phyloP scores from a whole-genome alignment of 768 basidiomycete genomes.

The Kwoniella sp. region DNA sequence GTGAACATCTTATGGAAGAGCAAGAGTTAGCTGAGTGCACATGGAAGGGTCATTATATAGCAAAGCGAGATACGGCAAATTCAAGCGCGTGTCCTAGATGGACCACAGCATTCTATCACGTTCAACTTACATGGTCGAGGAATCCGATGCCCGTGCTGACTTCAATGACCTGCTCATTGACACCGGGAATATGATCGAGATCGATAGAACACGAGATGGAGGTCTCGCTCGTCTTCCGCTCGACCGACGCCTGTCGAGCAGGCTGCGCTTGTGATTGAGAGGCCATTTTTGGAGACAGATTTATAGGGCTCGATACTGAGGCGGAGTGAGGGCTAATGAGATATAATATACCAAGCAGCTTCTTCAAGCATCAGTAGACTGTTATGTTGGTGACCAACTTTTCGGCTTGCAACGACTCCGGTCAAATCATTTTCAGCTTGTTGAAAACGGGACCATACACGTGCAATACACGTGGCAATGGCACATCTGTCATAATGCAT shows the following conservation, averaged over 20 bases:
- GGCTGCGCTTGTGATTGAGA: neutral
- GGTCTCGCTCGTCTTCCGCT: slow-evolving; percentile 88
- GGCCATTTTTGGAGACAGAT: no score
- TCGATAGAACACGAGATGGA: slow-evolving; percentile 77
- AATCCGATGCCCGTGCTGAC: slow-evolving; percentile 97
- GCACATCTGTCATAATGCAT: no score
- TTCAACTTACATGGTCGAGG: slow-evolving; percentile 78
- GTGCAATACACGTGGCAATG: neutral
- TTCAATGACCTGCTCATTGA: slow-evolving; percentile 72
- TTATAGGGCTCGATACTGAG: no score
- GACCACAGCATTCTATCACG: no score
- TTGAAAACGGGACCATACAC: neutral
- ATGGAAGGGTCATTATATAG: no score
- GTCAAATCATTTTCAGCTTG: neutral
- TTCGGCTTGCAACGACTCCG: no score
- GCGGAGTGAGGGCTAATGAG: no score
- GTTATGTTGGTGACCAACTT: no score
- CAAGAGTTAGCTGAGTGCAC: slow-evolving; percentile 6
- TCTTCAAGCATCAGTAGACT: no score
- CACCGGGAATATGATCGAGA: slow-evolving; percentile 73
- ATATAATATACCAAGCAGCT: no score
- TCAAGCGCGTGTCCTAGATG: no score
- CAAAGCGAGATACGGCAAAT: no score
- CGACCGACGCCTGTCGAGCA: slow-evolving; percentile 60
- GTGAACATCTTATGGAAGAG: slow-evolving; percentile 78